Evolutionary conservation across 345 rosid species (phyloP), one percentile per base, ranked within the genome.

Genomic region (Dimocarpus longan): DNA sequence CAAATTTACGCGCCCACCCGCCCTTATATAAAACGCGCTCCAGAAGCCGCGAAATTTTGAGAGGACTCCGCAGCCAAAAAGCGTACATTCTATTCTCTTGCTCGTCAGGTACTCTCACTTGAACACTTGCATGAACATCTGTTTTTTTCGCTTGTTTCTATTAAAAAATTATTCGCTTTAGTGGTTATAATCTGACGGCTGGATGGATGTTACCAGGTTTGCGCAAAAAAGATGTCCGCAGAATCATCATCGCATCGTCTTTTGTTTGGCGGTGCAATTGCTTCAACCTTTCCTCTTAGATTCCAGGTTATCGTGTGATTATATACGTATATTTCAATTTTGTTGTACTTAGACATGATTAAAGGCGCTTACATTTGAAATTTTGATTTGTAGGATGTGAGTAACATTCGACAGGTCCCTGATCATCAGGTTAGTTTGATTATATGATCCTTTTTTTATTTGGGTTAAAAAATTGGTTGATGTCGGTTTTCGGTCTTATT

Each of bases 341-440:
- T 6, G 1, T 19, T 21, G 12, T 21, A 10, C 24, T n/a, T 10
- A 5, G 56, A 10, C 13, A 6, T 26, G 9, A 8, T 22, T 69
- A 24, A 12, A 40, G 57, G 9, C 13, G n/a, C 54, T 8, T 11
- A 10, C 18, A 0, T 12, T 74, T 18, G 7, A 7, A 68, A 54
- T 57, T 60, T 48, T 79, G 12, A 46, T 46, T 46, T 46, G 74
- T 28, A 87, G 90, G 93, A 89, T 78, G 87, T 89, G 79, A 86
- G 93, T 82, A 71, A 84, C 22, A 21, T 88, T 66, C 85, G 91
- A 16, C 82, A 85, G 71, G 89, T 89, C 44, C 89, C 93, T 15
- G 82, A 87, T 76, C 85, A 89, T 78, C 90, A 89, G 91, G 91
- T 89, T 66, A 39, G 28, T 70, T 75, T 6, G 16, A n/a, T 44